Evolutionary conservation across 257 asterid genomes (phyloP).

Genomic region (Gynochthodes officinalis): DNA sequence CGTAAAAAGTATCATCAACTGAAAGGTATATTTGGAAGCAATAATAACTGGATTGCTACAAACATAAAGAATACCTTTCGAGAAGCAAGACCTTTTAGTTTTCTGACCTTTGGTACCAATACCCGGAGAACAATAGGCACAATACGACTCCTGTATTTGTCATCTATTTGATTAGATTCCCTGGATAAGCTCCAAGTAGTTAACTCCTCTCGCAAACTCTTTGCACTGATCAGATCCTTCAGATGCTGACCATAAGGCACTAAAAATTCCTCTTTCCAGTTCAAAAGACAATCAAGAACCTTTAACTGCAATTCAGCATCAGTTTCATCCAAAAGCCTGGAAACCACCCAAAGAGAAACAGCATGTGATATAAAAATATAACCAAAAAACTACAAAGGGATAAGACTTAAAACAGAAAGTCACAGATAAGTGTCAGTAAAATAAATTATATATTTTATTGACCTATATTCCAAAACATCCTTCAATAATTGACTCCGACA

Average conservation of each 20-base stretch:
- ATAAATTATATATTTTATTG: conserved; percentile 22
- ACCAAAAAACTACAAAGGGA: background rate
- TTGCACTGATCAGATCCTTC: conserved; percentile 60
- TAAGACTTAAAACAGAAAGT: background rate
- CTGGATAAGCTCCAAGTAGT: conserved; percentile 84
- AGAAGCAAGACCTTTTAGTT: conserved; percentile 63
- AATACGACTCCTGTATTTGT: conserved; percentile 56
- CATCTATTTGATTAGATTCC: conserved; percentile 55
- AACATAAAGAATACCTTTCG: conserved; percentile 59
- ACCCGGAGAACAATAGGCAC: conserved; percentile 71
- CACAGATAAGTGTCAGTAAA: background rate
- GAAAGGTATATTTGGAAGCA: conserved; percentile 14
- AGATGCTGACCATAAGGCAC: conserved; percentile 69
- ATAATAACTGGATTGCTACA: background rate
- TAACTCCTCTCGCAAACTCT: conserved; percentile 73
- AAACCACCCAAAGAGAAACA: background rate
- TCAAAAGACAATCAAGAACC: conserved; percentile 85
- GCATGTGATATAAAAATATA: conserved; percentile 1
- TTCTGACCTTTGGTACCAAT: conserved; percentile 80
- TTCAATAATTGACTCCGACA: conserved; percentile 51
- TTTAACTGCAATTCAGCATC: conserved; percentile 81
- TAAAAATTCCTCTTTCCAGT: conserved; percentile 82
- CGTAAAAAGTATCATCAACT: conserved; percentile 16
- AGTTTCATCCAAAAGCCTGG: conserved; percentile 82
- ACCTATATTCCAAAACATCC: conserved; percentile 78